A percentile compares a stretch with the other conserved stretches of the same genome.
phyloP scores from a whole-genome alignment of 345 rosid species.

The Brassica nigra region DNA sequence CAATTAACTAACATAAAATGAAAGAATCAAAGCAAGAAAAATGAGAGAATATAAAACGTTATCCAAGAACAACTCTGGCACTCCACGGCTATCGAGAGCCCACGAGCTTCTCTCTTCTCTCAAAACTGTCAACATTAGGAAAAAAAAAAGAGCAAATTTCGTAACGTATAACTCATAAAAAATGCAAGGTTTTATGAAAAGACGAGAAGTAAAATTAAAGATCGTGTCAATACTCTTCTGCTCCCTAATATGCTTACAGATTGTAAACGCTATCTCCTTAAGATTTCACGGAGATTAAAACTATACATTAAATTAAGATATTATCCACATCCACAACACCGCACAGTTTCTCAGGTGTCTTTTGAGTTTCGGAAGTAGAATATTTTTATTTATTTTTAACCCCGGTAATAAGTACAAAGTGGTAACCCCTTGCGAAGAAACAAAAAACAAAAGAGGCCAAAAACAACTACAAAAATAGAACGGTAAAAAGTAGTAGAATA shows the following conservation, averaged over 20 bases:
- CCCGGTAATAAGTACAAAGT: slow-evolving; percentile 36
- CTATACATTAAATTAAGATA: background rate
- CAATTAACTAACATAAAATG: background rate
- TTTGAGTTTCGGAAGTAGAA: slow-evolving; percentile 26
- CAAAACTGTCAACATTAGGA: slow-evolving; percentile 39
- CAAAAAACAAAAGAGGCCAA: slow-evolving; percentile 28
- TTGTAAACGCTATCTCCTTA: slow-evolving; percentile 8
- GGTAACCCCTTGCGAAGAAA: slow-evolving; percentile 24
- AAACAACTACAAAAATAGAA: slow-evolving; percentile 13
- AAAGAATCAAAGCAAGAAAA: background rate
- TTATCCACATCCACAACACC: slow-evolving; percentile 16
- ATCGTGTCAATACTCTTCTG: slow-evolving; percentile 36
- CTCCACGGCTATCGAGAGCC: slow-evolving; percentile 58
- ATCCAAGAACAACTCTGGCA: slow-evolving; percentile 42
- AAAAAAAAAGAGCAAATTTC: background rate
- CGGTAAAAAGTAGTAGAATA: background rate
- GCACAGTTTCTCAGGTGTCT: slow-evolving; percentile 45
- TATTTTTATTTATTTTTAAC: slow-evolving; percentile 28
- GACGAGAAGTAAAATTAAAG: slow-evolving; percentile 34
- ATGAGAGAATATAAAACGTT: slow-evolving; percentile 52
- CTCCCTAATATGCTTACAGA: slow-evolving; percentile 39
- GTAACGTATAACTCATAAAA: background rate
- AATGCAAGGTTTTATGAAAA: slow-evolving; percentile 25
- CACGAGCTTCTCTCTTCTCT: slow-evolving; percentile 52
- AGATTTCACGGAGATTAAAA: slow-evolving; percentile 12